Conservation (phyloP, 2,329 filamentous ascomycete genomes). For the Didymella exigua region DNA sequence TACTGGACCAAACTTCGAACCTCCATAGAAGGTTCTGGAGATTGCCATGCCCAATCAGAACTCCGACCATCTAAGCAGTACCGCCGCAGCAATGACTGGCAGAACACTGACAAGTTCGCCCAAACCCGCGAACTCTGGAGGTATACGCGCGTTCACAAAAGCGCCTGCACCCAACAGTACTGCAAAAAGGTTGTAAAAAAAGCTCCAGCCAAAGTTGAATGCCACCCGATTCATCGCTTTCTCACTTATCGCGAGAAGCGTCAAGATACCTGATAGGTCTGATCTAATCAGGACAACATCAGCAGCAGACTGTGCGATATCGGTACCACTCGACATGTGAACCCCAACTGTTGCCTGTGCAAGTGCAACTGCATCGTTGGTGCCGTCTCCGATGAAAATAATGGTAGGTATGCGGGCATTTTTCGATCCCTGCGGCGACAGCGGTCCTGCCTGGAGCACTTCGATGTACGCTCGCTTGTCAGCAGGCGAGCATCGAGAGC, state of each 20-base stretch:
- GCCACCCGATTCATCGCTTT: slow-evolving; percentile 50
- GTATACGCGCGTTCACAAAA: slow-evolving; percentile 61
- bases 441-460: slow-evolving; percentile 23
- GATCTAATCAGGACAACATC: slow-evolving; percentile 71
- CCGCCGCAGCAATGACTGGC: slow-evolving; percentile 67
- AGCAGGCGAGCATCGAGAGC: slow-evolving; percentile 56
- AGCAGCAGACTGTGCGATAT: slow-evolving; percentile 69
- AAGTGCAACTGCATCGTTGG: slow-evolving; percentile 78
- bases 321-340: slow-evolving; percentile 64
- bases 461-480: slow-evolving; percentile 62
- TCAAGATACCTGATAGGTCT: slow-evolving; percentile 60
- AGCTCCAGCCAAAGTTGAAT: slow-evolving; percentile 75
- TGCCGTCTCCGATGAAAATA: slow-evolving; percentile 77
- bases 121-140: slow-evolving; percentile 70
- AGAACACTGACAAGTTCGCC: slow-evolving; percentile 77
- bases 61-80: slow-evolving; percentile 51
- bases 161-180: slow-evolving; percentile 67
- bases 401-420: slow-evolving; percentile 48
- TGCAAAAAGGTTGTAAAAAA: slow-evolving; percentile 73
- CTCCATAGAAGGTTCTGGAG: neutral
- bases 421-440: neutral
- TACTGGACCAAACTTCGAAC: neutral
- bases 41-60: slow-evolving; percentile 15
- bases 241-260: slow-evolving; percentile 60
- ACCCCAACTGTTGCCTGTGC: slow-evolving; percentile 73